A percentile compares a stretch with the other conserved stretches of the same genome.
Conservation (phyloP, 2,329 filamentous ascomycete genomes). For the Dactylellina leptospora region DNA sequence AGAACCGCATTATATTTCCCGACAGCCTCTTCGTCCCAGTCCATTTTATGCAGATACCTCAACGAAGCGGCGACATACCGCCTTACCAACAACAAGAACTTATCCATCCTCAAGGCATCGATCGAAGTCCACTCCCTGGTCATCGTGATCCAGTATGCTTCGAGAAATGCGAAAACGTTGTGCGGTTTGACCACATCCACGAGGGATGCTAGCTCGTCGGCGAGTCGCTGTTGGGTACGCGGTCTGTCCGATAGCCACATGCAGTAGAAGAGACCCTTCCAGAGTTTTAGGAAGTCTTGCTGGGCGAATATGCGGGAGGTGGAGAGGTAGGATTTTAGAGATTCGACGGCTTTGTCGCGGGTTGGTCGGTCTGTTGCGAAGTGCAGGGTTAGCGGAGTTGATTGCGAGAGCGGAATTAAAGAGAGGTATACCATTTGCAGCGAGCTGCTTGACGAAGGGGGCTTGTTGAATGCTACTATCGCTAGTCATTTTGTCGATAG, state of each 20-base stretch:
- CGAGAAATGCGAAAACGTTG: slow-evolving; percentile 64
- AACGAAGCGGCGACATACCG: slow-evolving; percentile 79
- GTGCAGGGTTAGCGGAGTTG: neutral
- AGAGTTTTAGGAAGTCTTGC: slow-evolving; percentile 83
- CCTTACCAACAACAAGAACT: slow-evolving; percentile 86
- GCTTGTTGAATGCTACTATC: slow-evolving; percentile 46
- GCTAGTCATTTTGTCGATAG: slow-evolving; percentile 26
- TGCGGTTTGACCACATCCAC: slow-evolving; percentile 57
- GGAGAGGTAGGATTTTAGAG: slow-evolving; percentile 79
- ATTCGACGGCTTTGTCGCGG: slow-evolving; percentile 78
- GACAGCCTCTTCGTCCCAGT: slow-evolving; percentile 61
- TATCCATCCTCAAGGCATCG: slow-evolving; percentile 78
- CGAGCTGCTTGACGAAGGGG: slow-evolving; percentile 83
- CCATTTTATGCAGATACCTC: slow-evolving; percentile 63
- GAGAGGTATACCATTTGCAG: slow-evolving; percentile 76
- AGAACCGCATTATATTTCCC: slow-evolving; percentile 64
- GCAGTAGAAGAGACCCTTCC: slow-evolving; percentile 91
- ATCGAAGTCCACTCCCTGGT: slow-evolving; percentile 65
- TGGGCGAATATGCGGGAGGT: slow-evolving; percentile 68
- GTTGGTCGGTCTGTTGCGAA: slow-evolving; percentile 74
- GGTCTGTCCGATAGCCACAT: slow-evolving; percentile 94
- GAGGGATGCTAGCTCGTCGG: slow-evolving; percentile 75
- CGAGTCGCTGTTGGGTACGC: slow-evolving; percentile 83
- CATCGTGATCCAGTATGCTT: slow-evolving; percentile 66
- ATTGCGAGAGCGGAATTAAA: neutral